Evolutionary conservation across 78 protist genomes (phyloP).

Genomic region (Tieghemostelium lacteum): DNA sequence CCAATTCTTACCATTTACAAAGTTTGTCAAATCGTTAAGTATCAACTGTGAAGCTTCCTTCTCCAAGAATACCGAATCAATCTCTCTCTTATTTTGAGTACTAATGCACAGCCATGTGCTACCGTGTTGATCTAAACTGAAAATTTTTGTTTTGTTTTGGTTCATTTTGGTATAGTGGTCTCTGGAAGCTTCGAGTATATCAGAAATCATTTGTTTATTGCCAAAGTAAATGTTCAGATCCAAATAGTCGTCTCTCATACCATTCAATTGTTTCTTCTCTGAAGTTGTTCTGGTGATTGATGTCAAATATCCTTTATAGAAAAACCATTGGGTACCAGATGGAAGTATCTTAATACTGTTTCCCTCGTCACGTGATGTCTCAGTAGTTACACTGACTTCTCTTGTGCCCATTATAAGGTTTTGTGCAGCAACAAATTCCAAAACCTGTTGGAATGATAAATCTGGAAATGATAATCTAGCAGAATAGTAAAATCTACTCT

Average conservation of each 20-base stretch:
- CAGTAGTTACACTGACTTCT: slow-evolving; percentile 15
- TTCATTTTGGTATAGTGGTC: no score
- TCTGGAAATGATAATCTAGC: slow-evolving; percentile 48
- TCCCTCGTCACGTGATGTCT: neutral
- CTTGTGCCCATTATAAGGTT: slow-evolving; percentile 15
- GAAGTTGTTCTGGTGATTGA: slow-evolving; percentile 6
- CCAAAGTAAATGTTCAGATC: slow-evolving; percentile 28
- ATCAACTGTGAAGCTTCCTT: slow-evolving; percentile 2
- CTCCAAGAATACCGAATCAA: slow-evolving; percentile 79
- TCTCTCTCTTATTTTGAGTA: slow-evolving; percentile 50
- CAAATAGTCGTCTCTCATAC: slow-evolving; percentile 31
- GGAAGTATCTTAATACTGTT: neutral
- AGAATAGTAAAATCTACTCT: slow-evolving; percentile 40
- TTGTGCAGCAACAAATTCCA: slow-evolving; percentile 42
- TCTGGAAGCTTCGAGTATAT: no score
- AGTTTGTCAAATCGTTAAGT: slow-evolving; percentile 57
- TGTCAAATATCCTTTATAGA: slow-evolving; percentile 16
- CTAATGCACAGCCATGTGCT: slow-evolving; percentile 63
- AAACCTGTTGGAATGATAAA: slow-evolving; percentile 9
- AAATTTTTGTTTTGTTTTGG: slow-evolving; percentile 71
- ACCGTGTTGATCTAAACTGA: slow-evolving; percentile 19
- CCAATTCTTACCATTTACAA: slow-evolving; percentile 69
- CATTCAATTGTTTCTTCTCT: slow-evolving; percentile 18
- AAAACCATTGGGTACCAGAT: slow-evolving; percentile 19
- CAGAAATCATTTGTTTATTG: neutral